Evolutionary conservation across 139 green algal genomes (phyloP).

Genomic region (Tetradesmus obliquus): DNA sequence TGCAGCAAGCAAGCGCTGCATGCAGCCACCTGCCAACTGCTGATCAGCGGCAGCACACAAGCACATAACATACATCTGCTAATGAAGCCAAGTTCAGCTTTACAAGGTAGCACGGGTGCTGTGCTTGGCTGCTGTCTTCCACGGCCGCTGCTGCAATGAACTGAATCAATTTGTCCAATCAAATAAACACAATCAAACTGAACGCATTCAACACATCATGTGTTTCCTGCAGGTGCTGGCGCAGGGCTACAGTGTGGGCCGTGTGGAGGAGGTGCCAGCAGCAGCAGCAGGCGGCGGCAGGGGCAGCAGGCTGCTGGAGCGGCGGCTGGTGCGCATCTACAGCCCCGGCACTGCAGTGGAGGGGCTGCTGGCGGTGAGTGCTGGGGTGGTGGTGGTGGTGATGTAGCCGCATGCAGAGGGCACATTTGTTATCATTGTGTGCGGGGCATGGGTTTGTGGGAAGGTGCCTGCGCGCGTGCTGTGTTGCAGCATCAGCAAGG

Average conservation of each 20-base stretch:
- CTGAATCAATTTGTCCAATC: background rate
- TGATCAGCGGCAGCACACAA: background rate
- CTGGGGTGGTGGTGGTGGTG: background rate
- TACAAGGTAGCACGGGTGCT: no score
- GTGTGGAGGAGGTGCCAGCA: conserved; percentile 64
- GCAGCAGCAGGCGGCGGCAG: background rate
- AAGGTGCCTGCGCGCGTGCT: background rate
- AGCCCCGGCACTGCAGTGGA: conserved; percentile 70
- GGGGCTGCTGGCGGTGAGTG: conserved; percentile 14
- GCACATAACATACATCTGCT: no score
- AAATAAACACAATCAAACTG: background rate
- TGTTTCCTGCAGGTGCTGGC: conserved; percentile 56
- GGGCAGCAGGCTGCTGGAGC: conserved; percentile 52
- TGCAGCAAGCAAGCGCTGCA: background rate
- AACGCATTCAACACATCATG: background rate
- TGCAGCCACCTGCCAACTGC: background rate
- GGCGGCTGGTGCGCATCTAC: conserved; percentile 69
- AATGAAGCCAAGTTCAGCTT: no score
- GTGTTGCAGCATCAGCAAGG: background rate
- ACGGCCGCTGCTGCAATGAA: background rate
- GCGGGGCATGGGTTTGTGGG: background rate
- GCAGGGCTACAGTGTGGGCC: conserved; percentile 69
- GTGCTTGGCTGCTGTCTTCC: background rate
- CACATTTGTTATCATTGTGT: background rate
- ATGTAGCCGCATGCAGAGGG: background rate